Percentiles rank a stretch among this genome's conserved stretches.
phyloP scores from a whole-genome alignment of 805 yeast species.

The Metschnikowia picachoensis region DNA sequence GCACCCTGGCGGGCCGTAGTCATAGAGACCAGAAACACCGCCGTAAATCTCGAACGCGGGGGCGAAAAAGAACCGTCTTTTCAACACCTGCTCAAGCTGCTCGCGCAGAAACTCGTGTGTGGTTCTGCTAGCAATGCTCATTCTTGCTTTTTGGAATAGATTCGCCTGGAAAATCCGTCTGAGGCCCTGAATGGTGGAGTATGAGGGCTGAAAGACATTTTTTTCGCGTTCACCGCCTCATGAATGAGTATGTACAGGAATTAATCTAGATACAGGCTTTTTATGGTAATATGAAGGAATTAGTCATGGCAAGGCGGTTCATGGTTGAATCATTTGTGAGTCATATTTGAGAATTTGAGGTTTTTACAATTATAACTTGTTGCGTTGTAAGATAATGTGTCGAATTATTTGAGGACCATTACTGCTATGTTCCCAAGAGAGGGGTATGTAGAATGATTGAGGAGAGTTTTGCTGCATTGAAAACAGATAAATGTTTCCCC shows the following conservation, averaged over 20 bases:
- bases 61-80: conserved; percentile 94
- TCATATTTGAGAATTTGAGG: no score
- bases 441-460: no score
- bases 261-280: no score
- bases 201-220: background rate
- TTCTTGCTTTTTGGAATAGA: background rate
- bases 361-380: no score
- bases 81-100: conserved; percentile 80
- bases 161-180: background rate
- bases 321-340: no score
- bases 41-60: conserved; percentile 98
- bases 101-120: conserved; percentile 69
- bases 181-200: conserved; percentile 4
- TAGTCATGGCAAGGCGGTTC: no score
- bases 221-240: background rate
- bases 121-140: conserved; percentile 5
- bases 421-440: no score
- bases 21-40: conserved; percentile 96
- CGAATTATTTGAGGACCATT: no score
- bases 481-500: no score
- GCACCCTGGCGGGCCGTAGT: conserved; percentile 99
- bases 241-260: background rate
- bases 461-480: no score
- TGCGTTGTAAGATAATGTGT: no score
- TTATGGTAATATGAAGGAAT: no score